Base-by-base conservation (phyloP, 495 filamentous ascomycete species). In the Podospora comata region DNA sequence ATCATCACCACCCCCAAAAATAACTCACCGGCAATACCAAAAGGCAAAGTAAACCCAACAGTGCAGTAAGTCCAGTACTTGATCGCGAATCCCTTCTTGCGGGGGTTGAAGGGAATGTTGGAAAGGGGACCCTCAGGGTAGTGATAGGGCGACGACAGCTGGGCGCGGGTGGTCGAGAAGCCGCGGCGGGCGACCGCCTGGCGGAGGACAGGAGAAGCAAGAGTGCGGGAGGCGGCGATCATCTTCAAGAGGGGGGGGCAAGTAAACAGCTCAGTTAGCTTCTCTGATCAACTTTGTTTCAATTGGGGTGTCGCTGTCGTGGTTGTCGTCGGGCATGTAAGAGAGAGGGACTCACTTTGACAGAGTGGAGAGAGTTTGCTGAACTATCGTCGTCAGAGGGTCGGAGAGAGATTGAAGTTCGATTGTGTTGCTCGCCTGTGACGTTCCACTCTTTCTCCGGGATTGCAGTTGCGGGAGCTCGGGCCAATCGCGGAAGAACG, bases 21-120 rank as follows among this genome's bases (percentile, higher is more conserved):
- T 70, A 75, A 82, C 92, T 80, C 86, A 96, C 92, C 83, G 72
- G 89, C 88, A 84, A 97, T 88, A 77, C 80, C 88, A 82, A 97
- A 94, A 66, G 94, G 94, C 71, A 85, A 68, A 75, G 86, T 82
- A 82, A 97, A 97, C 62, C 92, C 93, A 74, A 85, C 81, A 78
- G 83, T 86, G 85, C 87, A 88, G 85, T 91, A 96, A 27, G 74
- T 77, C 91, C 92, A 95, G 87, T 90, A 99, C 82, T 89, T 85
- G 71, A 91, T 59, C 68, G 81, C 86, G 80, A 99, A 99, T 79
- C 83, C 90, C 80, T 88, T 89, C 75, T 90, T 96, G 82, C 90
- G 82, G 71, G 96, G 89, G 85, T 99, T 96, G 89, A 99, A 99
- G 69, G 95, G 95, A 68, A 99, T 82, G 85, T 97, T 97, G 84